Evolutionary conservation across 495 filamentous ascomycete genomes (phyloP), one percentile per base, ranked within the genome.

Genomic region (Pseudoneurospora amorphoporcata): DNA sequence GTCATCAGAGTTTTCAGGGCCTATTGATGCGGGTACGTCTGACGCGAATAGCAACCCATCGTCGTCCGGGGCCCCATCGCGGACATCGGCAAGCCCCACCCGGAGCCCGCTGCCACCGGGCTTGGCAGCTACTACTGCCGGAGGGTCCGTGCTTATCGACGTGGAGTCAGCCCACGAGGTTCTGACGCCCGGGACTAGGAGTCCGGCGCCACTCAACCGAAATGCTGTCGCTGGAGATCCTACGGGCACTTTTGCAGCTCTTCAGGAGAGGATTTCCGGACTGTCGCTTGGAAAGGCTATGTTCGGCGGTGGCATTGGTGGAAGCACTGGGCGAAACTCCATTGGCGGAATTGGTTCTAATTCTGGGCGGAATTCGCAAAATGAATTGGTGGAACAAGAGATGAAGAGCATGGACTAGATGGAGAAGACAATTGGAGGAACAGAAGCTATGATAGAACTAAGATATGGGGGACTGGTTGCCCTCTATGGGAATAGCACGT

Each of bases 201-300:
- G 71, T 29, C 75, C 80, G 17, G 74, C 79, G 9, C 74, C 78
- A 16, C 71, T 86, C 0, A 81, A 82, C 47, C 79, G 81, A 8
- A 86, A 83, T 68, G 77, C 80, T 1, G 83, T 80, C 65, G 80
- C 84, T 17, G 79, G 83, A 19, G 83, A 81, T 32, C 76, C 82
- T 7, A 78, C 83, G 4, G 76, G 78, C 4, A 80, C 83, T 1
- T 78, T 86, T 71, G 79, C 83, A 0, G 78, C 78, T 2, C 71
- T 88, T 16, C 79, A 83, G 61, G 86, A 86, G 23, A 84, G 84
- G 40, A 84, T 88, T 38, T 78, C 82, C 1, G 82, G 82, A 1
- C 70, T 88, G 19, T 80, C 82, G n/a, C 80, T 87, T 43, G 79
- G 82, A 17, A 79, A 78, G 42, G 73, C 73, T 17, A 71, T 81